Evolutionary conservation across 2,329 filamentous ascomycete genomes (phyloP).

Genomic region (Beauveria bassiana): DNA sequence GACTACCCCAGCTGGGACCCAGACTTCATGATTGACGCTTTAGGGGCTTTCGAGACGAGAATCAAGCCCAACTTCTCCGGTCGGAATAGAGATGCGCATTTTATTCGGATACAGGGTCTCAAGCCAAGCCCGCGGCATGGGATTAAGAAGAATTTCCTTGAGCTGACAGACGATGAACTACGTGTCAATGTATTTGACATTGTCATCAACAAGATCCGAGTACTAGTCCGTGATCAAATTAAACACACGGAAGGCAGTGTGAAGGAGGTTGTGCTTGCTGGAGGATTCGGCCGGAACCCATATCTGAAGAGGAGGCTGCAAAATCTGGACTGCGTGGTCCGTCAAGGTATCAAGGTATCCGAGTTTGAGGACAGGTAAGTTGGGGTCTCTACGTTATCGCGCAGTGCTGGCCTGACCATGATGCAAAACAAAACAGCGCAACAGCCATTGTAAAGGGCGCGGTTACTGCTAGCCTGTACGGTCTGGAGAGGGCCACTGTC

Average conservation of each 20-base stretch:
- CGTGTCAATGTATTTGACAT: conserved; percentile 1
- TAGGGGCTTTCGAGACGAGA: not conserved
- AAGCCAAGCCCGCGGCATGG: not conserved
- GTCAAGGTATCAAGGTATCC: not conserved
- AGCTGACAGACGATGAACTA: conserved; percentile 1
- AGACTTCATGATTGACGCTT: not conserved
- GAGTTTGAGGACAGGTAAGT: conserved; percentile 1
- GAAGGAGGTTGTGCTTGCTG: conserved; percentile 3
- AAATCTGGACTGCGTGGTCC: not conserved
- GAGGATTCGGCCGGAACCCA: conserved; percentile 2
- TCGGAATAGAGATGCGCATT: not conserved
- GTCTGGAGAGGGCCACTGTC: not conserved
- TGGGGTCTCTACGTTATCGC: not conserved
- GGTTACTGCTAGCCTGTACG: not conserved
- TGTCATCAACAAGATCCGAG: not conserved
- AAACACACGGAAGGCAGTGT: not conserved
- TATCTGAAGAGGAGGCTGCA: not conserved
- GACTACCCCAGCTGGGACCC: not conserved
- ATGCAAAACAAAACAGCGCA: not conserved
- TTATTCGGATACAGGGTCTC: not conserved
- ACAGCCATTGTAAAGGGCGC: not conserved
- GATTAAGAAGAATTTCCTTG: not conserved
- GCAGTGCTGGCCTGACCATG: not conserved
- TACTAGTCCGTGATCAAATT: conserved; percentile 1
- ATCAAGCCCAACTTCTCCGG: conserved; percentile 2